A percentile compares a stretch with the other conserved stretches of the same genome.
These are phyloP conservation scores for Solanum dulcamara DNA, from an alignment of 257 asterid genomes.

Conservation along the genomic window DNA sequence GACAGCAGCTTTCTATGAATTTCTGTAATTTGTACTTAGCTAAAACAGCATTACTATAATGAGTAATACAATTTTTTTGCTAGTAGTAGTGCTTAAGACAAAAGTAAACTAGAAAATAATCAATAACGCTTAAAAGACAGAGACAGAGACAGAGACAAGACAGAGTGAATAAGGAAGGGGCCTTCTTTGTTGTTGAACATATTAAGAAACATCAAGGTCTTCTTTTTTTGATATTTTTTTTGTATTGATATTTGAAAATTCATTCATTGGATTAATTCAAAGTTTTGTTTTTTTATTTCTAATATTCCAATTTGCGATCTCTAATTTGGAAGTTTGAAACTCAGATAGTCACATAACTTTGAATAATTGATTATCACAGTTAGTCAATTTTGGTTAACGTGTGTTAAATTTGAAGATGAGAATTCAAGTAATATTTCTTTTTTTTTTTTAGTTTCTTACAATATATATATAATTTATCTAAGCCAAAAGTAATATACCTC, in stretches of 20 bases:
- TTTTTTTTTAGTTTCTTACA: neutral
- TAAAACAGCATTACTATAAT: constrained; percentile 6
- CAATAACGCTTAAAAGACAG: neutral
- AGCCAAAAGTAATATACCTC: too few species aligned
- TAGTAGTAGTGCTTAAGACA: neutral
- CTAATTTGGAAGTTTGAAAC: neutral
- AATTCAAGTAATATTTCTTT: neutral
- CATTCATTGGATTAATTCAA: neutral
- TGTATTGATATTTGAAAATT: neutral
- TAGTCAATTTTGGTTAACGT: too few species aligned
- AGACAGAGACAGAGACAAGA: neutral
- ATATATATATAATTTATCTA: too few species aligned
- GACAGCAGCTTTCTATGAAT: neutral
- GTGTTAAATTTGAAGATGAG: neutral
- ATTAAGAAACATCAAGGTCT: too few species aligned
- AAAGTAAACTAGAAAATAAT: neutral
- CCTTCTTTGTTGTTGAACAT: neutral
- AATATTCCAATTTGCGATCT: neutral
- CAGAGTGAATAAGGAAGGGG: neutral
- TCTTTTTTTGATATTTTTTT: neutral
- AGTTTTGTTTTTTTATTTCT: too few species aligned
- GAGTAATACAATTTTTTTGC: neutral
- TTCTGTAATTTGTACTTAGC: constrained; percentile 2
- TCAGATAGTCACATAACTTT: neutral
- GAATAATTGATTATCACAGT: too few species aligned